Evolutionary conservation across 1,139 yeast genomes (phyloP).

Genomic region (Hemisphaericaspora xylanilytica): DNA sequence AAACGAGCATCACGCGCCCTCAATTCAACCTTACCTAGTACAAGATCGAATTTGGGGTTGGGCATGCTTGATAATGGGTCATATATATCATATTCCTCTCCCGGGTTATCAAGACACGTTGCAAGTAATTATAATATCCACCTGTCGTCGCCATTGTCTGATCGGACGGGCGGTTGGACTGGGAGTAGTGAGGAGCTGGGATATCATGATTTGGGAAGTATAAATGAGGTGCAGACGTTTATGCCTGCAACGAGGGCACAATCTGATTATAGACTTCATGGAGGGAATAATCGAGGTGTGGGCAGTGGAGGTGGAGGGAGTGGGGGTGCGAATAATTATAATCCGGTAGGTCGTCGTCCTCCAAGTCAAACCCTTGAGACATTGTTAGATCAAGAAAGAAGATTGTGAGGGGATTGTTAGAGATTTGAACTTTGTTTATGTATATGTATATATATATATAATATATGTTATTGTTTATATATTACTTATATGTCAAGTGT

Average conservation of each 20-base stretch:
- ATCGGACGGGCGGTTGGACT: neutral
- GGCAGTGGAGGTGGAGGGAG: neutral
- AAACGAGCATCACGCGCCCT: no score
- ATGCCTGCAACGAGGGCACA: neutral
- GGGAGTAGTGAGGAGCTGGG: neutral
- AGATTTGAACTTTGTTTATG: no score
- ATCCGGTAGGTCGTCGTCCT: slow-evolving; percentile 3
- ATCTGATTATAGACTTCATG: neutral
- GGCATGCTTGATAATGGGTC: slow-evolving; percentile 1
- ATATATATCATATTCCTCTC: neutral
- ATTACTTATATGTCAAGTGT: no score
- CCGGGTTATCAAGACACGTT: slow-evolving; percentile 12
- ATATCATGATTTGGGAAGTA: neutral
- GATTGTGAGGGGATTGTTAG: no score
- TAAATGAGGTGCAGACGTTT: neutral
- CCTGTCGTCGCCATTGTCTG: slow-evolving; percentile 9
- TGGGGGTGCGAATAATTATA: no score
- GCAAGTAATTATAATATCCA: slow-evolving; percentile 1
- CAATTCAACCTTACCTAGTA: neutral
- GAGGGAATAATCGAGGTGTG: neutral
- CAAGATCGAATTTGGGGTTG: neutral
- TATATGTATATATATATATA: no score
- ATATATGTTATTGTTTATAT: no score
- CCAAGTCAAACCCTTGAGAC: slow-evolving; percentile 3
- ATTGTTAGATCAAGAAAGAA: neutral